Evolutionary conservation across 2,329 filamentous ascomycete species (phyloP).

Genomic region (Fusarium zealandicum): DNA sequence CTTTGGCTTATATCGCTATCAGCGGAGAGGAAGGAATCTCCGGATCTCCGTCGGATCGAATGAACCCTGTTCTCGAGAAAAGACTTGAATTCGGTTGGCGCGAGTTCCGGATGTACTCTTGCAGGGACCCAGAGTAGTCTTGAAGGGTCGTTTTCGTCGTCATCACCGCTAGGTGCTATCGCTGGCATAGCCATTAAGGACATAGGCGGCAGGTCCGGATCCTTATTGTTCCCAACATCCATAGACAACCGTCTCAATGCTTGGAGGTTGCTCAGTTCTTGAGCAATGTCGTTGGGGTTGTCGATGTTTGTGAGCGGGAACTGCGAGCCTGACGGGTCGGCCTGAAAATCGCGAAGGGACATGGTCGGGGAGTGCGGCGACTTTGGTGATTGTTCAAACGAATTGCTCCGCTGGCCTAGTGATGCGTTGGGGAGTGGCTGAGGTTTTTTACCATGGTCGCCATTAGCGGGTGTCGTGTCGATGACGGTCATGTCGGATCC

Average conservation of each 20-base stretch:
- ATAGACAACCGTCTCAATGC: slow-evolving; percentile 92
- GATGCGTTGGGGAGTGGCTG: slow-evolving; percentile 48
- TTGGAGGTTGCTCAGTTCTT: slow-evolving; percentile 91
- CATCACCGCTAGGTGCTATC: slow-evolving; percentile 73
- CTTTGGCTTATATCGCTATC: slow-evolving; percentile 59
- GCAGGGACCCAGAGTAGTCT: slow-evolving; percentile 96
- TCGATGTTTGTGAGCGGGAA: slow-evolving; percentile 91
- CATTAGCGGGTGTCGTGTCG: slow-evolving; percentile 40
- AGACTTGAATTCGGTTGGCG: slow-evolving; percentile 94
- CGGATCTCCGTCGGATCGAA: slow-evolving; percentile 84
- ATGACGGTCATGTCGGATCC: slow-evolving; percentile 54
- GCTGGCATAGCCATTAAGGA: slow-evolving; percentile 74
- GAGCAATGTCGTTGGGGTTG: slow-evolving; percentile 85
- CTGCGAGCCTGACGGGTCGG: slow-evolving; percentile 68
- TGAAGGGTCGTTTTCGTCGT: slow-evolving; percentile 87
- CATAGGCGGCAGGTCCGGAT: slow-evolving; percentile 77
- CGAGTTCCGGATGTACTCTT: slow-evolving; percentile 90
- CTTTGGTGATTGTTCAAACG: slow-evolving; percentile 51
- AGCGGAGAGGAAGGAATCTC: slow-evolving; percentile 70
- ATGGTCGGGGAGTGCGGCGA: slow-evolving; percentile 61
- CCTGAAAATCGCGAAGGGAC: slow-evolving; percentile 61
- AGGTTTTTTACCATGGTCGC: slow-evolving; percentile 50
- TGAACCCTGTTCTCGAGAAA: slow-evolving; percentile 95
- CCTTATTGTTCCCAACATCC: slow-evolving; percentile 79
- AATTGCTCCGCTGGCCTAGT: slow-evolving; percentile 50